Conservation (phyloP, 2,329 filamentous ascomycete species). For the Grosmannia serpens region DNA sequence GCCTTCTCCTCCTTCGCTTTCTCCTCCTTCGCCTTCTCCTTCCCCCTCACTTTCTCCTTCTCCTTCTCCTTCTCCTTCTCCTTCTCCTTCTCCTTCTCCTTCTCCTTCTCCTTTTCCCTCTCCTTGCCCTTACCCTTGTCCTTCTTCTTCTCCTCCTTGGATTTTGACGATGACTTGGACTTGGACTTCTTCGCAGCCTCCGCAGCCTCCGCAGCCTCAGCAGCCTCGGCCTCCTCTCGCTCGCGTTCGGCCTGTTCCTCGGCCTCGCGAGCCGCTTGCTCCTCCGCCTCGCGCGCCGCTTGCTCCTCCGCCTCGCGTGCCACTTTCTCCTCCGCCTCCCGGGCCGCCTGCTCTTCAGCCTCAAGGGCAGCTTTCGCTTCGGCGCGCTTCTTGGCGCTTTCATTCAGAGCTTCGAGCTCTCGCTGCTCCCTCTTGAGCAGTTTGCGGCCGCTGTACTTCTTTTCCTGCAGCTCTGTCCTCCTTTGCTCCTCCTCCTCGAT, state of each 20-base stretch:
- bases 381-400: conserved; percentile 19
- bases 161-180: conserved; percentile 24
- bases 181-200: conserved; percentile 25
- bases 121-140: conserved; percentile 8
- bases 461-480: conserved; percentile 18
- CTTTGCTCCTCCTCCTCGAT: conserved; percentile 27
- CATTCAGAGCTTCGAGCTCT: conserved; percentile 23
- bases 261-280: conserved; percentile 17
- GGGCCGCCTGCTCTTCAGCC: conserved; percentile 23
- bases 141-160: conserved; percentile 11
- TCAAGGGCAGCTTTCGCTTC: conserved; percentile 15
- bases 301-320: conserved; percentile 19
- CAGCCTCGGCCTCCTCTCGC: conserved; percentile 17
- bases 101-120: background rate
- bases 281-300: conserved; percentile 19
- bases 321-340: conserved; percentile 18
- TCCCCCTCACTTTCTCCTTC: conserved; percentile 12
- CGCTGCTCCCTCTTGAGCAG: conserved; percentile 18
- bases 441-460: conserved; percentile 17
- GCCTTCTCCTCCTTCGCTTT: conserved; percentile 17
- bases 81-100: background rate
- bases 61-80: conserved; percentile 11
- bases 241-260: conserved; percentile 19
- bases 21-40: conserved; percentile 15
- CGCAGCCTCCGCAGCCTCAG: conserved; percentile 13